Base-by-base conservation (phyloP, 805 yeast genomes). In the Ogataea glucozyma region DNA sequence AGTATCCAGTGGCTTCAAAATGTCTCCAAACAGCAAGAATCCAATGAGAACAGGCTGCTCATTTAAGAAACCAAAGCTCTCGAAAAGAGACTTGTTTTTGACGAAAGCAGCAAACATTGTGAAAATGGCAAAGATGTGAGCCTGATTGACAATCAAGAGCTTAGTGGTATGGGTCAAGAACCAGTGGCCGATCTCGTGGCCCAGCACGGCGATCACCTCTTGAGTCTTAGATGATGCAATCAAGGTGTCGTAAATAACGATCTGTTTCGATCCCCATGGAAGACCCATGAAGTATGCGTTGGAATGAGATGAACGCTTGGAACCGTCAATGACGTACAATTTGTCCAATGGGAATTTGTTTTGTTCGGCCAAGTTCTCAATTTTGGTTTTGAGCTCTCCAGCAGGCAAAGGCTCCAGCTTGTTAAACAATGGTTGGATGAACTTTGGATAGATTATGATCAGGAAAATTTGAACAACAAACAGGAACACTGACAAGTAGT, bases 101-200 rank as follows among this genome's bases (percentile, higher is more conserved):
- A 88, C 78, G 54, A 91, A 89, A 1, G 82, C 83, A 1, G 95
- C 78, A 66, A 93, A 90, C 49, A 85, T 60, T 1, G 85, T 72
- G 62, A 90, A 87, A 32, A 81, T 73, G 19, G 78, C 57, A 53
- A 85, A 78, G 40, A 83, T 64, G 54, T 86, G 86, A 4, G 69
- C 62, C 65, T 88, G 90, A 35, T 79, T 71, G 49, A 83, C 75
- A 4, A 76, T 57, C 57, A 93, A 66, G 74, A 84, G 76, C 61
- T 81, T 82, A n/a, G 90, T 71, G 48, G 90, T 84, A 65, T 93
- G 99, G 45, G 85, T 81, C 62, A 85, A 75, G 56, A 84, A 83
- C 99, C 99, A 93, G 65, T 93, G 99, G 39, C 99, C 99, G 54
- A 93, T 84, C 70, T 93, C 99, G 61, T 93, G 99, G n/a, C 96